Evolutionary conservation across 805 yeast species (phyloP).

Genomic region (Cyberlindnera xishuangbannaensis): DNA sequence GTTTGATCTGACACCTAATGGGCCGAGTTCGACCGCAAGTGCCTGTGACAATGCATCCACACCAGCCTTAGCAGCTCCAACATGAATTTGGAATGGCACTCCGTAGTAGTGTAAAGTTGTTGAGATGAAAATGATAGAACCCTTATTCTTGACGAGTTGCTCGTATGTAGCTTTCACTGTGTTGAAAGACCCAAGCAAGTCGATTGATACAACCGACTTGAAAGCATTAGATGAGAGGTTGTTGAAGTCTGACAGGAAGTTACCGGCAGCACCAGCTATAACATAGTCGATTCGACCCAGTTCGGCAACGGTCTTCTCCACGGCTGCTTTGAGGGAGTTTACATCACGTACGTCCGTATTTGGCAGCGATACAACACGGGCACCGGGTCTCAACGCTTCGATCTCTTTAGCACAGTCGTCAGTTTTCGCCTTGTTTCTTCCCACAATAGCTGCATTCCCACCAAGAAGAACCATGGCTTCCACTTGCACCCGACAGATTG

Average conservation of each 20-base stretch:
- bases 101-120: constrained; percentile 91
- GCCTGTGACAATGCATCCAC: constrained; percentile 82
- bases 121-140: constrained; percentile 70
- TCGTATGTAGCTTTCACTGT: constrained; percentile 78
- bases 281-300: constrained; percentile 82
- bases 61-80: constrained; percentile 95
- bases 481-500: constrained; percentile 87
- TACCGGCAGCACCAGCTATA: constrained; percentile 96
- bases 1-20: constrained; percentile 77
- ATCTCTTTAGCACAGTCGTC: constrained; percentile 63
- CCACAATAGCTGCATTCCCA: constrained; percentile 80
- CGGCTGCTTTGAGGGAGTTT: constrained; percentile 56
- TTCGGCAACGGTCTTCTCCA: constrained; percentile 51
- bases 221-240: constrained; percentile 81
- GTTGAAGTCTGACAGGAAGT: constrained; percentile 76
- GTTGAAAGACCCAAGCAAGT: constrained; percentile 82
- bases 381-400: constrained; percentile 46
- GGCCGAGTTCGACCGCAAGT: constrained; percentile 87
- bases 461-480: constrained; percentile 82
- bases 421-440: constrained; percentile 68
- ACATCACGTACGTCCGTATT: constrained; percentile 75
- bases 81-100: constrained; percentile 83
- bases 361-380: constrained; percentile 66
- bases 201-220: constrained; percentile 81
- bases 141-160: constrained; percentile 59